Evolutionary conservation across 2,329 filamentous ascomycete species (phyloP).

Genomic region (Aspergillus sp.): DNA sequence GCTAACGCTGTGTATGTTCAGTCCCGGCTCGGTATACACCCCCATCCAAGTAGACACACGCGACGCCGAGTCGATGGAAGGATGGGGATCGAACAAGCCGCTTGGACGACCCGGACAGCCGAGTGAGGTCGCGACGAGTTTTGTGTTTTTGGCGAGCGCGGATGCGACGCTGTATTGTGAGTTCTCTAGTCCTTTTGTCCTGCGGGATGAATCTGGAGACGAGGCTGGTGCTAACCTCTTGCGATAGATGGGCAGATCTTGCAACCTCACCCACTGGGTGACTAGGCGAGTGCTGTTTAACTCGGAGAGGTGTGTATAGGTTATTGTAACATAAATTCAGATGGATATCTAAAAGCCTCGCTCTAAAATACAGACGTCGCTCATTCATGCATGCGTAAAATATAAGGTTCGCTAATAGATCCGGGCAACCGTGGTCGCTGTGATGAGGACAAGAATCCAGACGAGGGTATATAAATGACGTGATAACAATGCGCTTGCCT

Average conservation of each 20-base stretch:
- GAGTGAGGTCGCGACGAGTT: slow-evolving; percentile 46
- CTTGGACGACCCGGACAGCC: slow-evolving; percentile 44
- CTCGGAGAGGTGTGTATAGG: not conserved
- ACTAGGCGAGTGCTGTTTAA: slow-evolving; percentile 21
- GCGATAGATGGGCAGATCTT: slow-evolving; percentile 39
- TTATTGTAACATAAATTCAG: not conserved
- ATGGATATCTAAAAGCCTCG: not conserved
- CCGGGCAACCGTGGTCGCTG: not conserved
- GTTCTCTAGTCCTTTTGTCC: slow-evolving; percentile 16
- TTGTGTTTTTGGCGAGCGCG: slow-evolving; percentile 43
- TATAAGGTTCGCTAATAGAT: not conserved
- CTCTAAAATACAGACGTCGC: not conserved
- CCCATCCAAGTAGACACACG: slow-evolving; percentile 43
- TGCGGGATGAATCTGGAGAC: not conserved
- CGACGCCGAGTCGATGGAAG: slow-evolving; percentile 40
- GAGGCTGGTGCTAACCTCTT: not conserved
- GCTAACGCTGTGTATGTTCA: slow-evolving; percentile 15
- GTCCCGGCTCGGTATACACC: slow-evolving; percentile 41
- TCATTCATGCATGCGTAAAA: not conserved
- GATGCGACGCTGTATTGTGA: slow-evolving; percentile 42
- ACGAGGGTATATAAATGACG: slow-evolving; percentile 8
- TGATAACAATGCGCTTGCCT: not conserved
- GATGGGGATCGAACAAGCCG: slow-evolving; percentile 32
- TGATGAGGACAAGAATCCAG: not conserved
- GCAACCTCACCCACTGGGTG: slow-evolving; percentile 41